Percentiles rank a stretch among this genome's conserved stretches.
phyloP scores from a whole-genome alignment of 129 eudicot genomes.

The Ambrosia trifida region DNA sequence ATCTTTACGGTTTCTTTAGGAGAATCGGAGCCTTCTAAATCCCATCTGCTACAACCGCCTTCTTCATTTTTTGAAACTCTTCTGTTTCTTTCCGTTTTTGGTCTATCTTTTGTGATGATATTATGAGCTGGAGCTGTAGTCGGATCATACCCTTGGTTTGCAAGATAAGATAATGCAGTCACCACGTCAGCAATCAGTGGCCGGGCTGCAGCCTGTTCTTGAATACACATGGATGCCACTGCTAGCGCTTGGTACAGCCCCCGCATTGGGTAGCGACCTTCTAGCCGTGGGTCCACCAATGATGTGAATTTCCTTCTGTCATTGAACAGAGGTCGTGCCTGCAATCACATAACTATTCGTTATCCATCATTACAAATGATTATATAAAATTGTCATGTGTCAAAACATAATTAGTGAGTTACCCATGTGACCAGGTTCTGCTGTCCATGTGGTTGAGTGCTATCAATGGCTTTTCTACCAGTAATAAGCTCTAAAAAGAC shows the following conservation, averaged over 20 bases:
- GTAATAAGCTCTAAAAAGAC: conserved; percentile 68
- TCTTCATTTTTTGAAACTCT: conserved; percentile 48
- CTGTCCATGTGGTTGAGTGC: conserved; percentile 50
- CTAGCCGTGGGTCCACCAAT: conserved; percentile 54
- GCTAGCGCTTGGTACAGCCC: conserved; percentile 52
- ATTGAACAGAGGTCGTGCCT: conserved; percentile 54
- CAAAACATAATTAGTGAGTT: conserved; percentile 15
- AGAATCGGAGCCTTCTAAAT: conserved; percentile 72
- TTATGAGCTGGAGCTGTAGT: conserved; percentile 37
- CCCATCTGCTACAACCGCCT: conserved; percentile 66
- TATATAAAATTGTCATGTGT: neutral
- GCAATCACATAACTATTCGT: neutral
- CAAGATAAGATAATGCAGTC: conserved; percentile 86
- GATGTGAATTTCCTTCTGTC: conserved; percentile 40
- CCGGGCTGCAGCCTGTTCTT: conserved; percentile 45
- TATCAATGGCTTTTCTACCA: conserved; percentile 63
- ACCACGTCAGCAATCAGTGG: conserved; percentile 57
- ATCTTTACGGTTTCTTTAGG: conserved; percentile 74
- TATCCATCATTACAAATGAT: neutral
- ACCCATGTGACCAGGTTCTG: conserved; percentile 65
- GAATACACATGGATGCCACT: conserved; percentile 56
- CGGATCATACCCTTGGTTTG: conserved; percentile 74
- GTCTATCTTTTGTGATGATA: conserved; percentile 21
- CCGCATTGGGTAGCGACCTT: conserved; percentile 44
- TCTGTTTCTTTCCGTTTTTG: conserved; percentile 36